Conservation (phyloP, 371 early-diverging fungal species). For the Massospora cicadina region DNA sequence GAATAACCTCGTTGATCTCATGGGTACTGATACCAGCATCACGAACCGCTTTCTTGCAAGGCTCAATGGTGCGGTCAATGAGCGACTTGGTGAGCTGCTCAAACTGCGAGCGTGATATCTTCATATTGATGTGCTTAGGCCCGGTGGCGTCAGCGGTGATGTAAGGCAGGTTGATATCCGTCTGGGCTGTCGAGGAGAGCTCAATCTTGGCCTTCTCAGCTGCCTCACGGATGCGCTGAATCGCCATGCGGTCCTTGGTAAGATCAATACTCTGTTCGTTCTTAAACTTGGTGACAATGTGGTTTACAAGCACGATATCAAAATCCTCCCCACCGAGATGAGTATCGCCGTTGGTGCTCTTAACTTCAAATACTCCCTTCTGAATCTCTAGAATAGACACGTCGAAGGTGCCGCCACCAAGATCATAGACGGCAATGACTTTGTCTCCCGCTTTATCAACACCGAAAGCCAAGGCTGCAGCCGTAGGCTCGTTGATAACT, state of each 20-base stretch:
- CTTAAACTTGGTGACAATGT: slow-evolving; percentile 57
- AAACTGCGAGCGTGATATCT: slow-evolving; percentile 82
- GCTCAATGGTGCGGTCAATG: slow-evolving; percentile 87
- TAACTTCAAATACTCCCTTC: slow-evolving; percentile 71
- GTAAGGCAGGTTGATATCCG: slow-evolving; percentile 90
- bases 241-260: slow-evolving; percentile 50
- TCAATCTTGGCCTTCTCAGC: slow-evolving; percentile 81
- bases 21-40: slow-evolving; percentile 80
- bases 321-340: slow-evolving; percentile 97
- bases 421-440: slow-evolving; percentile 74
- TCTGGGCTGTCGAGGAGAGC: slow-evolving; percentile 66
- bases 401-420: slow-evolving; percentile 95
- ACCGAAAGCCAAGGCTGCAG: slow-evolving; percentile 89
- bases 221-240: slow-evolving; percentile 75
- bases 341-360: slow-evolving; percentile 80
- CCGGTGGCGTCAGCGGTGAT: slow-evolving; percentile 85
- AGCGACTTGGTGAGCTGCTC: slow-evolving; percentile 79
- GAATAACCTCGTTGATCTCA: slow-evolving; percentile 92
- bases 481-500: slow-evolving; percentile 89
- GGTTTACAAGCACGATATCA: slow-evolving; percentile 69
- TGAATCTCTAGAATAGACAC: slow-evolving; percentile 77
- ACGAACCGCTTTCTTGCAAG: slow-evolving; percentile 91
- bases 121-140: slow-evolving; percentile 90
- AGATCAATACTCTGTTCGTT: slow-evolving; percentile 49
- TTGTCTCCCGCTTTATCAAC: slow-evolving; percentile 58